These are phyloP conservation scores for Letharia lupina DNA, from an alignment of 495 filamentous ascomycete species.

Conservation along the genomic window DNA sequence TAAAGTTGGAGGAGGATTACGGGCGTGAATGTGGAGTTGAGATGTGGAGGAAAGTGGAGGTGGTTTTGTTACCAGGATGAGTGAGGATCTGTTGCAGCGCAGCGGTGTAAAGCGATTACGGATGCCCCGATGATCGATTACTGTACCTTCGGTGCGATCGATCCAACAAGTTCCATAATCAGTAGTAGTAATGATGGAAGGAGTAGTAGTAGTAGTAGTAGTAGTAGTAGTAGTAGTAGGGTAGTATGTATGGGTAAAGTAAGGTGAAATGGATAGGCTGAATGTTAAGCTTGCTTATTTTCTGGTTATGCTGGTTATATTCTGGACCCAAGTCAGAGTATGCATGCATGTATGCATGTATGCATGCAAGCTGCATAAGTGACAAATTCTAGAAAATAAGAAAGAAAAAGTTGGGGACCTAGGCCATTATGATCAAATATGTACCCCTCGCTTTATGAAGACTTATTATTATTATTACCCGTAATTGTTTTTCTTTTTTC, in stretches of 20 bases:
- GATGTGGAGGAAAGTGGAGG: slow-evolving; percentile 1
- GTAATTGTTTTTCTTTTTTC: not conserved
- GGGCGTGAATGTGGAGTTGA: not conserved
- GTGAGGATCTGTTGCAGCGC: not conserved
- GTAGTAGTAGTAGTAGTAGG: too few species aligned
- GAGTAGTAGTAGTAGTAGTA: too few species aligned
- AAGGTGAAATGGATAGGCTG: not conserved
- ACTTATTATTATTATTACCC: too few species aligned
- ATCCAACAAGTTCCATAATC: not conserved
- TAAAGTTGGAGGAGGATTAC: not conserved
- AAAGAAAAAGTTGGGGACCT: not conserved
- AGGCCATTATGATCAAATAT: not conserved
- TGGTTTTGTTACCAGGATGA: slow-evolving; percentile 10
- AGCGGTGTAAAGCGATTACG: slow-evolving; percentile 2
- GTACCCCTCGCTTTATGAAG: not conserved
- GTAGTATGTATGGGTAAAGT: not conserved
- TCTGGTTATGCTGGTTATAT: not conserved
- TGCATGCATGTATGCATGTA: not conserved
- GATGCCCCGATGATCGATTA: slow-evolving; percentile 5
- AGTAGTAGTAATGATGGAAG: too few species aligned
- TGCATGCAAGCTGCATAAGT: slow-evolving; percentile 5
- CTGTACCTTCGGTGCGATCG: not conserved
- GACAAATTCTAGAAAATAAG: slow-evolving; percentile 8
- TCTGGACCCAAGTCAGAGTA: not conserved
- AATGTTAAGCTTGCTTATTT: too few species aligned